phyloP scores from a whole-genome alignment of 164 flowering plant species.

The Stephania cephalantha region DNA sequence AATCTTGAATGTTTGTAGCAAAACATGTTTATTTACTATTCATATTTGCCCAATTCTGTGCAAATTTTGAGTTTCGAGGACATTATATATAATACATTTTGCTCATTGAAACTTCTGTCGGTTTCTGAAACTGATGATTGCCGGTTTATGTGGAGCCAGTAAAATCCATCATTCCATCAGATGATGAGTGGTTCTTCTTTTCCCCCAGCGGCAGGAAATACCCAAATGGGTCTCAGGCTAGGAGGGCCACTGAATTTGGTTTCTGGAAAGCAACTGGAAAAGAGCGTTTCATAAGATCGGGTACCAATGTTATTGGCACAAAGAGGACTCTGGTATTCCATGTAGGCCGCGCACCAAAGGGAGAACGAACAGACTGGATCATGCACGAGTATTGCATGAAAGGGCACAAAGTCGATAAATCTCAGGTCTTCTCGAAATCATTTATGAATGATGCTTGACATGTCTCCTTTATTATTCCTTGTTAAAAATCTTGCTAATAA shows the following conservation, averaged over 20 bases:
- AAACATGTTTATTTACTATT: background rate
- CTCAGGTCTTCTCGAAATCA: background rate
- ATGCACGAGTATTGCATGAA: constrained; percentile 72
- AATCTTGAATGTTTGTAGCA: background rate
- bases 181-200: constrained; percentile 83
- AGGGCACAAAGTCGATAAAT: constrained; percentile 21
- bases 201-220: constrained; percentile 70
- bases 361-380: constrained; percentile 80
- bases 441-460: background rate
- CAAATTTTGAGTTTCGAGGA: background rate
- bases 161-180: constrained; percentile 56
- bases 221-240: constrained; percentile 76
- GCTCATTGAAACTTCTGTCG: too few relatives aligned
- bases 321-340: constrained; percentile 85
- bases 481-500: too few relatives aligned
- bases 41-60: background rate
- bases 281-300: constrained; percentile 62
- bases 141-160: constrained; percentile 28
- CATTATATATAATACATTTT: background rate
- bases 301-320: constrained; percentile 51
- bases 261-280: constrained; percentile 90
- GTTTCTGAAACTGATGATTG: constrained; percentile 13
- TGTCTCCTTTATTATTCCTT: background rate
- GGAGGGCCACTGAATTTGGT: constrained; percentile 62
- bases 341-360: constrained; percentile 78